A percentile compares a stretch with the other conserved stretches of the same genome.
phyloP scores from a whole-genome alignment of 2,329 filamentous ascomycete genomes.

The Fusarium graminum region DNA sequence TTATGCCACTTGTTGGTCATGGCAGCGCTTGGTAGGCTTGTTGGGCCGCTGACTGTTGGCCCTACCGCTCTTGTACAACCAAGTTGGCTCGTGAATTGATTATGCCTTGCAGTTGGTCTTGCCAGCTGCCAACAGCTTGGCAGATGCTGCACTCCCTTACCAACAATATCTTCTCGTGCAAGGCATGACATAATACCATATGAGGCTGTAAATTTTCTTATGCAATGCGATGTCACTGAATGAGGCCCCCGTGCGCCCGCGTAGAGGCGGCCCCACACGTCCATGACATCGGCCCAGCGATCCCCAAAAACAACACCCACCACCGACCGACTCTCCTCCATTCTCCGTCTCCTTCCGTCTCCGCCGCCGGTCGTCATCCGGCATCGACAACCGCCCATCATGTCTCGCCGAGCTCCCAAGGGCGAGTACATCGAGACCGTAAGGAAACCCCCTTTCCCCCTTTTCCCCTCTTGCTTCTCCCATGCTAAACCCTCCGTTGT shows the following conservation, averaged over 20 bases:
- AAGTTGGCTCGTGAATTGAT: not conserved
- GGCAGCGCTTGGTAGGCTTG: slow-evolving; percentile 13
- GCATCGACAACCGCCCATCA: slow-evolving; percentile 55
- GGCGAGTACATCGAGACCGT: slow-evolving; percentile 98
- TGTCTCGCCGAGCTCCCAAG: slow-evolving; percentile 83
- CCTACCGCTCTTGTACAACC: not conserved
- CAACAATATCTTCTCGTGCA: not conserved
- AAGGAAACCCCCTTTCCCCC: slow-evolving; percentile 41
- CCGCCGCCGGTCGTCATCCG: slow-evolving; percentile 29
- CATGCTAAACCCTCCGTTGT: slow-evolving; percentile 1
- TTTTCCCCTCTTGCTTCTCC: not conserved
- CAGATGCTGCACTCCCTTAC: not conserved
- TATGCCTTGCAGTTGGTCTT: not conserved
- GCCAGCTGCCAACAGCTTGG: slow-evolving; percentile 1
- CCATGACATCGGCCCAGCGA: slow-evolving; percentile 33
- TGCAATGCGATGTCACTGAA: slow-evolving; percentile 4
- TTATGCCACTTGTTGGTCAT: slow-evolving; percentile 13
- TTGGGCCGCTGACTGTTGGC: not conserved
- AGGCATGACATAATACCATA: not conserved
- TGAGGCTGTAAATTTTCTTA: not conserved
- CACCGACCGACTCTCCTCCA: slow-evolving; percentile 32
- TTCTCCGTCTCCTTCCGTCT: slow-evolving; percentile 17
- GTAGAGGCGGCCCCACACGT: slow-evolving; percentile 37
- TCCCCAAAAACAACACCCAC: slow-evolving; percentile 23
- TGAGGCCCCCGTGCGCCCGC: slow-evolving; percentile 17